phyloP scores from a whole-genome alignment of 2,329 filamentous ascomycete species.

The Camptophora hylomeconis region DNA sequence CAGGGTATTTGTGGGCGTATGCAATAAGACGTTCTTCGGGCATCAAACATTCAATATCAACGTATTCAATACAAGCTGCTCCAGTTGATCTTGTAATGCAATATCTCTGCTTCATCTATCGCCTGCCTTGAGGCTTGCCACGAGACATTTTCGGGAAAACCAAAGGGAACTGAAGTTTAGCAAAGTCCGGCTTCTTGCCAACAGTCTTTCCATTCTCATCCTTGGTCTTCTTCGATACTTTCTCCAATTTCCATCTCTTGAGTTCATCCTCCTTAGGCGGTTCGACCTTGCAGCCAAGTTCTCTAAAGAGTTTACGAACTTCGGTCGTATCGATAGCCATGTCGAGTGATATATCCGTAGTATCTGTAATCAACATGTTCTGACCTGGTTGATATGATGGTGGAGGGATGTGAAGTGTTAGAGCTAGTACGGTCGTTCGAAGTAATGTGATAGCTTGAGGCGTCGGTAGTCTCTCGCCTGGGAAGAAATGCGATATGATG shows the following conservation, averaged over 20 bases:
- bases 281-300: slow-evolving; percentile 32
- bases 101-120: too few species aligned
- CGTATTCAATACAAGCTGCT: too few species aligned
- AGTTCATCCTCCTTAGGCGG: slow-evolving; percentile 29
- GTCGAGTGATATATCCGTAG: slow-evolving; percentile 32
- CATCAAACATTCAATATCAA: too few species aligned
- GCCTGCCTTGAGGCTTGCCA: background rate
- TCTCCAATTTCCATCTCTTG: slow-evolving; percentile 21
- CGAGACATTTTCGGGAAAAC: slow-evolving; percentile 60
- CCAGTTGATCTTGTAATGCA: too few species aligned
- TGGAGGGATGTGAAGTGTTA: slow-evolving; percentile 33
- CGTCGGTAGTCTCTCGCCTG: slow-evolving; percentile 23
- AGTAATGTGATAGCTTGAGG: slow-evolving; percentile 30
- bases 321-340: slow-evolving; percentile 25
- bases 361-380: slow-evolving; percentile 23
- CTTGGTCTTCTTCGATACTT: slow-evolving; percentile 42
- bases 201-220: slow-evolving; percentile 55
- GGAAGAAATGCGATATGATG: slow-evolving; percentile 29
- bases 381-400: slow-evolving; percentile 25
- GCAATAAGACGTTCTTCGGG: too few species aligned
- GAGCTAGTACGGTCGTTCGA: slow-evolving; percentile 32
- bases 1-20: too few species aligned
- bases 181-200: slow-evolving; percentile 43
- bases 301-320: slow-evolving; percentile 29
- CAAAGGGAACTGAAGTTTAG: slow-evolving; percentile 63